Percentiles rank a stretch among this genome's conserved stretches.
Conservation (phyloP, 2,329 filamentous ascomycete species). For the Diaporthe sp. region DNA sequence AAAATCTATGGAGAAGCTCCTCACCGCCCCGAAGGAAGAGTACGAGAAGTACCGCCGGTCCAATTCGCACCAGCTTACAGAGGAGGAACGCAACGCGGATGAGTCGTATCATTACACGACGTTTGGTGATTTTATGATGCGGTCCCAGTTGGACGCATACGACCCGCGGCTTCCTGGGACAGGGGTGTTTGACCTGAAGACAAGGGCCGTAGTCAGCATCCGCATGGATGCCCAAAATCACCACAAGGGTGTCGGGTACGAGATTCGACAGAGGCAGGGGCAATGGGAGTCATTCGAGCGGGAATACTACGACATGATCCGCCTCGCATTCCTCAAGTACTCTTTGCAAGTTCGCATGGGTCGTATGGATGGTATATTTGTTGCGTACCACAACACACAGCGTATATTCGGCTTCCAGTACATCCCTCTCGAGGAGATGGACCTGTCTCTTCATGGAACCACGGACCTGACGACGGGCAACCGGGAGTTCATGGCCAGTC, state of each 20-base stretch:
- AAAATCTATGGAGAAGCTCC: conserved; percentile 95
- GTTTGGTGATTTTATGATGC: conserved; percentile 89
- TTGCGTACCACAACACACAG: conserved; percentile 94
- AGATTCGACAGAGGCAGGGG: conserved; percentile 83
- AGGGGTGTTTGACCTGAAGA: conserved; percentile 97
- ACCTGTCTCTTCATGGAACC: conserved; percentile 88
- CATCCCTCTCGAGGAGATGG: conserved; percentile 88
- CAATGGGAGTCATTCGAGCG: conserved; percentile 93
- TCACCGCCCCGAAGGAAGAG: conserved; percentile 85
- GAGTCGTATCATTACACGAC: conserved; percentile 92
- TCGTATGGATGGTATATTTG: conserved; percentile 98
- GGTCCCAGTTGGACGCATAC: conserved; percentile 93
- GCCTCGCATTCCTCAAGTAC: conserved; percentile 95
- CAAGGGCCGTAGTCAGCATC: conserved; percentile 89
- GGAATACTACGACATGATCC: conserved; percentile 97
- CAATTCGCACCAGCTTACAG: conserved; percentile 76
- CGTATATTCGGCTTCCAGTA: conserved; percentile 99
- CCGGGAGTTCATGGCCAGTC: conserved; percentile 85
- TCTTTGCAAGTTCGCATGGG: conserved; percentile 97
- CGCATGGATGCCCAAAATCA: conserved; percentile 86
- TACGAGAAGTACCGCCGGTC: conserved; percentile 87
- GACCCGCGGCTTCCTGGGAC: conserved; percentile 89
- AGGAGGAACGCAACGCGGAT: conserved; percentile 78
- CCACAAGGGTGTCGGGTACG: conserved; percentile 85
- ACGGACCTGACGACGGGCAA: conserved; percentile 77